Percentiles rank a stretch among this genome's conserved stretches.
Conservation (phyloP, 129 eudicot species). For the Ambrosia artemisiifolia region DNA sequence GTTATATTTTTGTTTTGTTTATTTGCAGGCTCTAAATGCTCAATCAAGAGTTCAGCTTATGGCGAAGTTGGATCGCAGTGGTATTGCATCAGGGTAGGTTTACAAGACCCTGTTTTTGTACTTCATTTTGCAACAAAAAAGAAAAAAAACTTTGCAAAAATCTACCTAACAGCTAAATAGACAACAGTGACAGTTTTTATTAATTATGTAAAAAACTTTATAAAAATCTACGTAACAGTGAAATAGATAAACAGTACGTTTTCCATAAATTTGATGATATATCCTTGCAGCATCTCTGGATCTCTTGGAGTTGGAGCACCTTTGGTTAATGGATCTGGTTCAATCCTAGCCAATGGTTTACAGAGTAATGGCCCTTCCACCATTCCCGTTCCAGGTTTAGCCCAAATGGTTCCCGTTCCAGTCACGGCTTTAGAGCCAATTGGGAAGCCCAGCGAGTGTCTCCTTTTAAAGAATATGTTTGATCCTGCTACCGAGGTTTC, state of each 20-base stretch:
- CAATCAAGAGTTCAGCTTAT: conserved; percentile 90
- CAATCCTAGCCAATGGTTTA: conserved; percentile 45
- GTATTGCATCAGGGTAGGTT: conserved; percentile 74
- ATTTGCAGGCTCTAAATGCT: conserved; percentile 75
- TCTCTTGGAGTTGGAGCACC: conserved; percentile 79
- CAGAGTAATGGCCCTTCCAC: conserved; percentile 16
- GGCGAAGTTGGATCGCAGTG: conserved; percentile 90
- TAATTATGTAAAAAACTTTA: no score
- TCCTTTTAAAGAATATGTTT: conserved; percentile 84
- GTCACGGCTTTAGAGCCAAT: conserved; percentile 59
- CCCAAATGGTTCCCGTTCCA: conserved; percentile 49
- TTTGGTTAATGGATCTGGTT: conserved; percentile 57
- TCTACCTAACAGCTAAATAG: no score
- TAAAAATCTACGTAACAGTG: no score
- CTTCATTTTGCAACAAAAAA: not conserved
- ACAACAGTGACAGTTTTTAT: no score
- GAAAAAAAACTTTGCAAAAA: no score
- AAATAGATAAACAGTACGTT: no score
- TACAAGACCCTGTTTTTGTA: not conserved
- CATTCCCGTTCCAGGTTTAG: conserved; percentile 51
- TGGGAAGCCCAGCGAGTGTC: conserved; percentile 89
- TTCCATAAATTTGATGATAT: conserved; percentile 6
- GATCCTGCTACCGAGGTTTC: conserved; percentile 84
- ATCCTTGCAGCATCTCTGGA: conserved; percentile 54
- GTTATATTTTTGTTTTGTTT: not conserved